phyloP scores from a whole-genome alignment of 225 moss, liverwort and hornwort genomes.

The Physcomitrellopsis africana region DNA sequence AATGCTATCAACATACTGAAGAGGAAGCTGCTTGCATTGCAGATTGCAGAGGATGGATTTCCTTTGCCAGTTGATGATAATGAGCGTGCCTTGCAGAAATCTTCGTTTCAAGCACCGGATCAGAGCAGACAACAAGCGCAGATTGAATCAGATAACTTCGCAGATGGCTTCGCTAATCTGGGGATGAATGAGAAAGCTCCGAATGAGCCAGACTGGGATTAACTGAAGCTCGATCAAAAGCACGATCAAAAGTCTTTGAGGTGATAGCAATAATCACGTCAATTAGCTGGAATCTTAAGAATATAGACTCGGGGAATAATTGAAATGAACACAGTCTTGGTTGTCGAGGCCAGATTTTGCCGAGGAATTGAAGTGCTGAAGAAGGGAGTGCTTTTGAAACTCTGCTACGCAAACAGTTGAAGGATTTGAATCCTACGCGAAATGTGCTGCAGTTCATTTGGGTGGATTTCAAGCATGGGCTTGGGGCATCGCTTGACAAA shows the following conservation, averaged over 20 bases:
- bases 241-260: neutral
- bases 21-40: constrained; percentile 66
- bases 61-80: constrained; percentile 11
- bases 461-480: too few relatives aligned
- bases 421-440: too few relatives aligned
- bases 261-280: neutral
- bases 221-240: neutral
- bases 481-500: too few relatives aligned
- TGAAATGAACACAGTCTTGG: too few relatives aligned
- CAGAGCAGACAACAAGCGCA: neutral
- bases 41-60: constrained; percentile 48
- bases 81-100: neutral
- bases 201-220: neutral
- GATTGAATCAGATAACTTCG: neutral
- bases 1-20: constrained; percentile 70
- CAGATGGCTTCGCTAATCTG: neutral
- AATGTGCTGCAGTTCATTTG: too few relatives aligned
- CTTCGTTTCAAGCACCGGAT: neutral
- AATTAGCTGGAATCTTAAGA: too few relatives aligned
- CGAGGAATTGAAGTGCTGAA: too few relatives aligned
- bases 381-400: too few relatives aligned
- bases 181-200: neutral
- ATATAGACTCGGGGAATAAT: too few relatives aligned
- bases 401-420: too few relatives aligned
- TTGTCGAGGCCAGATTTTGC: too few relatives aligned